phyloP scores from a whole-genome alignment of 2,329 filamentous ascomycete species.

The Fusarium dlaminii region DNA sequence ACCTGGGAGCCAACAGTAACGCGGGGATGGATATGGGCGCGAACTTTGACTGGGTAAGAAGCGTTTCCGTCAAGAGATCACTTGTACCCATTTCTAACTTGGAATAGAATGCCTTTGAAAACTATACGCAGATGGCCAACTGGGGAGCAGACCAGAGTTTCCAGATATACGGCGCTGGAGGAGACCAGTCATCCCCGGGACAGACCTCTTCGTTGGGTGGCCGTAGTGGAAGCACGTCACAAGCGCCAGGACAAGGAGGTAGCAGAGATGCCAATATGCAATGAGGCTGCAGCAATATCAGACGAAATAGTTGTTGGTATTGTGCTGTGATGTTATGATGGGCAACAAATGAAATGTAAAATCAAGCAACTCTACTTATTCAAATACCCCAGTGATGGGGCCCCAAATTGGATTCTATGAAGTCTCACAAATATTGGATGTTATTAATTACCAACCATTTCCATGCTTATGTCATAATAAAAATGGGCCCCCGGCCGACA shows the following conservation, averaged over 20 bases:
- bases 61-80: not conserved
- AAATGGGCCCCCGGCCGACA: not conserved
- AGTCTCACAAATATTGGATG: not conserved
- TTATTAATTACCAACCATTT: not conserved
- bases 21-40: slow-evolving; percentile 55
- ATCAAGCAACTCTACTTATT: slow-evolving; percentile 22
- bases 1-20: slow-evolving; percentile 46
- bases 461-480: slow-evolving; percentile 19
- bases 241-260: slow-evolving; percentile 2
- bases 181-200: slow-evolving; percentile 42
- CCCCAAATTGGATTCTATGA: not conserved
- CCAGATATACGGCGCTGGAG: slow-evolving; percentile 56
- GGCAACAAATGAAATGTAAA: slow-evolving; percentile 14
- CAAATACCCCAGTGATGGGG: not conserved
- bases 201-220: slow-evolving; percentile 38
- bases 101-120: slow-evolving; percentile 64
- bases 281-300: slow-evolving; percentile 14
- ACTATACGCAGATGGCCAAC: slow-evolving; percentile 62
- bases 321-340: slow-evolving; percentile 19
- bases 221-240: slow-evolving; percentile 31
- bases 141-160: slow-evolving; percentile 64
- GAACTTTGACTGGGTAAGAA: slow-evolving; percentile 68
- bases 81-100: slow-evolving; percentile 39
- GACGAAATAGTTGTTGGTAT: slow-evolving; percentile 24
- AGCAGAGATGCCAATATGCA: slow-evolving; percentile 35